These are phyloP conservation scores for Penicillium ucsense DNA, from an alignment of 495 filamentous ascomycete genomes.

Conservation along the genomic window DNA sequence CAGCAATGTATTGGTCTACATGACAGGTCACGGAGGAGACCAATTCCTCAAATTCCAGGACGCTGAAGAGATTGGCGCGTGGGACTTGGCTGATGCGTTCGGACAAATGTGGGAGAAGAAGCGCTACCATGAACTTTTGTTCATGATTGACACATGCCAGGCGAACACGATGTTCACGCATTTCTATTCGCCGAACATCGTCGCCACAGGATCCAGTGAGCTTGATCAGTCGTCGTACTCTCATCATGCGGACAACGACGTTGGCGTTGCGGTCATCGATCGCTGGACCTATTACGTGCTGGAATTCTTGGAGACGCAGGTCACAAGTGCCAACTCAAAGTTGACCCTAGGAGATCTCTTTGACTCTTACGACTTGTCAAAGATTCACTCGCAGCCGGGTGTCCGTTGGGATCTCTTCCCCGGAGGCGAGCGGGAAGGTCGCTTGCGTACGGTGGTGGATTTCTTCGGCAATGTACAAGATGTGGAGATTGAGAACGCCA, in stretches of 20 bases:
- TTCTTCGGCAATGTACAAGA: slow-evolving; percentile 99
- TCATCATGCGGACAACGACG: slow-evolving; percentile 95
- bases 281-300: slow-evolving; percentile 98
- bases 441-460: slow-evolving; percentile 75
- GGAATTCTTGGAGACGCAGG: slow-evolving; percentile 88
- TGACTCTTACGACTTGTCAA: slow-evolving; percentile 86
- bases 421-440: slow-evolving; percentile 64
- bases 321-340: slow-evolving; percentile 71
- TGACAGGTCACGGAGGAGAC: slow-evolving; percentile 98
- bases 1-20: slow-evolving; percentile 95
- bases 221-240: slow-evolving; percentile 92
- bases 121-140: slow-evolving; percentile 87
- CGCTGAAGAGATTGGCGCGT: slow-evolving; percentile 91
- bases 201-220: slow-evolving; percentile 88
- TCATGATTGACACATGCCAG: slow-evolving; percentile 99
- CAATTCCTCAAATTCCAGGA: slow-evolving; percentile 99
- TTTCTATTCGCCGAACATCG: slow-evolving; percentile 93
- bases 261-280: slow-evolving; percentile 96
- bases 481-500: slow-evolving; percentile 71
- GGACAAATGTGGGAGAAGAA: slow-evolving; percentile 99
- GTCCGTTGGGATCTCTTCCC: slow-evolving; percentile 87
- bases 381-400: slow-evolving; percentile 90
- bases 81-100: slow-evolving; percentile 94
- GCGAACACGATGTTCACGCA: slow-evolving; percentile 98
- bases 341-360: slow-evolving; percentile 87